Base-by-base conservation (phyloP, 1,139 yeast species). In the Pichia sp. region DNA sequence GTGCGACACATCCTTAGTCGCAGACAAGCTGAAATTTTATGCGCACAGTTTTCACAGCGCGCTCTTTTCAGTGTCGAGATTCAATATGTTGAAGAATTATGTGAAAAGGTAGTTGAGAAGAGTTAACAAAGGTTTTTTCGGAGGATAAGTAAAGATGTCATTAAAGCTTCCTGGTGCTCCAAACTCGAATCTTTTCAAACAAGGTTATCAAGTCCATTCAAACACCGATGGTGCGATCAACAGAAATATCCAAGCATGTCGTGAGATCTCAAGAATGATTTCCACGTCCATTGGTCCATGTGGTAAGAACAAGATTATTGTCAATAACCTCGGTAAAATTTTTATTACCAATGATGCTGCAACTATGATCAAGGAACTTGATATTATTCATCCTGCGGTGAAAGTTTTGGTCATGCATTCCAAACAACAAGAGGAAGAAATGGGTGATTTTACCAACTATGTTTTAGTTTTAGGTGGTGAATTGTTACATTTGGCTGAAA, bases 271-370 rank as follows among this genome's bases (percentile, higher is more conserved):
- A 49, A 78, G 82, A 45, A 88, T 92, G 78, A 85, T 94, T 52
- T 75, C 90, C 51, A 88, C 97, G 4, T 87, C 97, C 8, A 85
- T 92, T 73, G 98, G 98, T 5, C 98, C 98, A 49, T 85, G 95
- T 66, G 98, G 98, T 43, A 77, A 97, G 59, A 92, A 90, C 66
- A 92, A 92, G 74, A 88, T 94, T 63, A 83, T 92, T 58, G 96
- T 90, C 47, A 92, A 92, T 67, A 84, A 64, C 39, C 48, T 85
- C 55, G 90, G 90, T 48, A 88, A 82, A 64, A 84, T 85, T 35
- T 86, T 88, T 61, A 79, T 92, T 54, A 92, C 98, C 40, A 86
- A 87, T 56, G 98, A 94, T 65, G 97, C 97, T 11, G 96, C 97
- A 38, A 92, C 98, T 9, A 92, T 92, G 81, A 72, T 92, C 52